Percentiles rank a stretch among this genome's conserved stretches.
Evolutionary conservation across 2,329 filamentous ascomycete genomes (phyloP).

Genomic region (Leptographium wingfieldii): DNA sequence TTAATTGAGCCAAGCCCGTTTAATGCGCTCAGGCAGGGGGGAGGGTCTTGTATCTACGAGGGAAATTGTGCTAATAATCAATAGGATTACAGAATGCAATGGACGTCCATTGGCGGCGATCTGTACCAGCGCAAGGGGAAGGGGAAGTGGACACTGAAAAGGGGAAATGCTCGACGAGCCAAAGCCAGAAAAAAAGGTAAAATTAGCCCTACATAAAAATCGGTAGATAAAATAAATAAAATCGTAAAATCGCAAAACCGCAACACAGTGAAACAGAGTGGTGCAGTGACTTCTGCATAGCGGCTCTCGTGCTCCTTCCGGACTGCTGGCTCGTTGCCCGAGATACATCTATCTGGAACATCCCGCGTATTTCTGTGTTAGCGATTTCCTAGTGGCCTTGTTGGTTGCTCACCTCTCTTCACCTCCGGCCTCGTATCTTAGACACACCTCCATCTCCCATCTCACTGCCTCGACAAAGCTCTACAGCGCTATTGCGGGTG

Average conservation of each 20-base stretch:
- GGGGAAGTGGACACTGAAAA: not conserved
- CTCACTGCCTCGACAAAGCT: not conserved
- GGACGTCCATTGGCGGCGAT: not conserved
- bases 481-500: not conserved
- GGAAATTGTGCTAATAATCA: slow-evolving; percentile 1
- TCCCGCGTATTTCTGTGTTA: not conserved
- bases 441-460: not conserved
- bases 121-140: not conserved
- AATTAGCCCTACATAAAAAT: not conserved
- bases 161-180: not conserved
- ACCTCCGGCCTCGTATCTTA: not conserved
- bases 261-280: not conserved
- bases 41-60: not conserved
- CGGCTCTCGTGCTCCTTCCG: not conserved
- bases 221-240: not conserved
- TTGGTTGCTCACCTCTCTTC: not conserved
- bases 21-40: not conserved
- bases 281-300: not conserved
- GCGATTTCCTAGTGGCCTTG: not conserved
- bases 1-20: not conserved
- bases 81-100: not conserved
- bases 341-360: too few relatives aligned
- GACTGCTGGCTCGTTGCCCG: not conserved
- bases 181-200: not conserved
- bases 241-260: not conserved